Conservation (phyloP, 352 stramenopile species). For the Phytophthora pistaciae region DNA sequence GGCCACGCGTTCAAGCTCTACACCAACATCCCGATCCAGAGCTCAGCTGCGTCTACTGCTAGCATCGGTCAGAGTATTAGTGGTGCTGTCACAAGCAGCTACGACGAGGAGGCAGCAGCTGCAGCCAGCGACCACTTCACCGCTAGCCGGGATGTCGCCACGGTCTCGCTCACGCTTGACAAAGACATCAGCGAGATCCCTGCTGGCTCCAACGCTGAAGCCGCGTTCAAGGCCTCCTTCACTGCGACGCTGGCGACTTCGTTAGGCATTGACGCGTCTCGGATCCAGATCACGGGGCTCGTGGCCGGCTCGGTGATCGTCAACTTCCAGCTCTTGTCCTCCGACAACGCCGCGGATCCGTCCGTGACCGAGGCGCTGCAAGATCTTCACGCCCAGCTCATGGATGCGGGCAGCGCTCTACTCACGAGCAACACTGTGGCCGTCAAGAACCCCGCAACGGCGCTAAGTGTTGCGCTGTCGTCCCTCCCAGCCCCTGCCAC, state of each 20-base stretch:
- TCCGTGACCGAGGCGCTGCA: constrained; percentile 56
- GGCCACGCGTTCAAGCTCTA: constrained; percentile 65
- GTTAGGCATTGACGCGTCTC: constrained; percentile 54
- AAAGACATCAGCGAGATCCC: constrained; percentile 70
- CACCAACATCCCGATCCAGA: constrained; percentile 45
- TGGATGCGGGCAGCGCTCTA: constrained; percentile 47
- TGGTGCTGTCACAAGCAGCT: constrained; percentile 12
- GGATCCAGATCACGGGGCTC: constrained; percentile 63
- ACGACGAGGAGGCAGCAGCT: constrained; percentile 40
- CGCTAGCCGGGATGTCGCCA: constrained; percentile 59
- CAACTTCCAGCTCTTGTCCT: constrained; percentile 65
- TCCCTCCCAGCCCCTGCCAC: constrained; percentile 19
- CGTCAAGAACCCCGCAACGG: constrained; percentile 42
- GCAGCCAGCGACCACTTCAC: constrained; percentile 44
- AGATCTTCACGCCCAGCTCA: constrained; percentile 54
- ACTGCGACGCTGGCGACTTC: constrained; percentile 40
- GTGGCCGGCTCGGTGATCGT: constrained; percentile 72
- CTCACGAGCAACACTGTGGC: constrained; percentile 37
- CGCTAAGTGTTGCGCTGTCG: constrained; percentile 42
- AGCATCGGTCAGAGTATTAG: constrained; percentile 14
- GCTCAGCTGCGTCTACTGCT: constrained; percentile 31
- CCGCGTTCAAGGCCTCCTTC: constrained; percentile 59
- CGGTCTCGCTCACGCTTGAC: constrained; percentile 58
- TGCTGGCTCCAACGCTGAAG: constrained; percentile 55
- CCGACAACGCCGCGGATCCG: constrained; percentile 52